Conservation (phyloP, 495 filamentous ascomycete genomes). For the Letharia lupina region DNA sequence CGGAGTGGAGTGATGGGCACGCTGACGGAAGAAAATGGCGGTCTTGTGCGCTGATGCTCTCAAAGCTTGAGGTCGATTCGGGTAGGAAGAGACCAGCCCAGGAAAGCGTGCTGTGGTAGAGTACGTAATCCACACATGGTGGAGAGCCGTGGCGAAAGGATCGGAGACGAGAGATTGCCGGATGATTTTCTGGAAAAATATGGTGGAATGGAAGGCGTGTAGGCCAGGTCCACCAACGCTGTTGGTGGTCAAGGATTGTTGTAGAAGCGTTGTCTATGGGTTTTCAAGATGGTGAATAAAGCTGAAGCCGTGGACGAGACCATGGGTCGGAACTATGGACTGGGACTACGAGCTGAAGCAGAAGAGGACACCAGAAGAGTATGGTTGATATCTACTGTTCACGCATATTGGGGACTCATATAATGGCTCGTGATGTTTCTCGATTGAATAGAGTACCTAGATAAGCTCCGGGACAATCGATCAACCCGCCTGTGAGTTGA, state of each 20-base stretch:
- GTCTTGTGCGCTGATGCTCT: no score
- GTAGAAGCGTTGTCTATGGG: neutral
- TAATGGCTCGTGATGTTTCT: slow-evolving; percentile 8
- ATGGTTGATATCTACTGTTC: neutral
- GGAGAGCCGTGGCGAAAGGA: no score
- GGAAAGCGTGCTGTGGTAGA: no score
- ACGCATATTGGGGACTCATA: neutral
- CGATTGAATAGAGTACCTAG: slow-evolving; percentile 7
- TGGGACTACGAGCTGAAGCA: neutral
- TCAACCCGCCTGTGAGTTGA: slow-evolving; percentile 12
- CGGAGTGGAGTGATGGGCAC: neutral
- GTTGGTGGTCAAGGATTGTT: no score
- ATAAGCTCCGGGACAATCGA: slow-evolving; percentile 1
- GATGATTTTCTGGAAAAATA: no score
- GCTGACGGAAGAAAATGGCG: no score
- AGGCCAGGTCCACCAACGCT: no score
- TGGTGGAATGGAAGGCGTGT: no score
- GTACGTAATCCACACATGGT: no score
- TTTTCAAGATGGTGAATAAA: neutral
- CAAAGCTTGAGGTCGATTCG: no score
- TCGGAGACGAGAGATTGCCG: no score
- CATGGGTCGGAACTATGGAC: neutral
- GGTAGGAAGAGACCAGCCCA: no score
- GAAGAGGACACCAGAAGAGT: neutral
- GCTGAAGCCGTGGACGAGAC: neutral